These are phyloP conservation scores for Tetrastigma voinierianum DNA, from an alignment of 164 flowering plant species.

Conservation along the genomic window DNA sequence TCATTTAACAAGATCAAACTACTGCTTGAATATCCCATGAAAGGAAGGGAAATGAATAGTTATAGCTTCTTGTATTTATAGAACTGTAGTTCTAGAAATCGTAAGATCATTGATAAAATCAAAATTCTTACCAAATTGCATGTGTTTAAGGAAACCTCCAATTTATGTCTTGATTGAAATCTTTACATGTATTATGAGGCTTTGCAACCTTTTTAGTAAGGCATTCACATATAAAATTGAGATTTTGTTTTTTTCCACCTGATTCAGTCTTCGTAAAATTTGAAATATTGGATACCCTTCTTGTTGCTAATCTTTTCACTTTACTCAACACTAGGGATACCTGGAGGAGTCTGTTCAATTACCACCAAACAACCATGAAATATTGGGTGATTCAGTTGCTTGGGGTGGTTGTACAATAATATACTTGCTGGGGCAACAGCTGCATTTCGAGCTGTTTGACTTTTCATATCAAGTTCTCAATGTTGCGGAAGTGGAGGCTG, in stretches of 20 bases:
- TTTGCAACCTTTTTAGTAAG: too few relatives aligned
- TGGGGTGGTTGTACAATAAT: conserved; percentile 99
- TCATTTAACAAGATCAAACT: too few relatives aligned
- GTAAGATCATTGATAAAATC: too few relatives aligned
- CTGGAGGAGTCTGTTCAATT: conserved; percentile 64
- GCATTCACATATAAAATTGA: too few relatives aligned
- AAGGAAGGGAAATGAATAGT: too few relatives aligned
- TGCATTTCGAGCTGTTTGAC: conserved; percentile 94
- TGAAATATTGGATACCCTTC: neutral
- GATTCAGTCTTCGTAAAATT: neutral
- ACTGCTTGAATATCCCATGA: too few relatives aligned
- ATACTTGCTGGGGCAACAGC: conserved; percentile 94
- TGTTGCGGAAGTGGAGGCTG: conserved; percentile 85
- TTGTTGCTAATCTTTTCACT: conserved; percentile 6
- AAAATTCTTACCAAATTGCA: too few relatives aligned
- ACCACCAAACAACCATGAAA: conserved; percentile 47
- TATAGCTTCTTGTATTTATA: too few relatives aligned
- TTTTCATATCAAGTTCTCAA: conserved; percentile 97
- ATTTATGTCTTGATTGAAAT: too few relatives aligned
- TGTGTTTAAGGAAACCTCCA: too few relatives aligned
- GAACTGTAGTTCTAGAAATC: too few relatives aligned
- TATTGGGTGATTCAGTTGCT: conserved; percentile 90
- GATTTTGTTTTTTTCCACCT: neutral
- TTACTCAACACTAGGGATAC: conserved; percentile 49
- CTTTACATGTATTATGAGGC: too few relatives aligned